Base-by-base conservation (phyloP, 495 filamentous ascomycete genomes). In the Parathielavia hyrcaniae region DNA sequence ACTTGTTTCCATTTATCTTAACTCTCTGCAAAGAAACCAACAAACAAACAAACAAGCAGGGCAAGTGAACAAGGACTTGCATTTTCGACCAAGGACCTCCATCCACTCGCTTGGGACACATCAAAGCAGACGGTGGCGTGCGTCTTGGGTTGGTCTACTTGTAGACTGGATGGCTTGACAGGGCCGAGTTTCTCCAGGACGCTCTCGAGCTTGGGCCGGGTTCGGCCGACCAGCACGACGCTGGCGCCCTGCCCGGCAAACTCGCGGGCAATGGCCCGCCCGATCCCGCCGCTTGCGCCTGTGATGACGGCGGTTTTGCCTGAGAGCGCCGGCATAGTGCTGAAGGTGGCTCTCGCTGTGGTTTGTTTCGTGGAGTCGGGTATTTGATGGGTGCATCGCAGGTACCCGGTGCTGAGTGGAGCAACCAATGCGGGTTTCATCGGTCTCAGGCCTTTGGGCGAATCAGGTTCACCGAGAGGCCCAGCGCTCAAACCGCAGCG, bases 211-310 rank as follows among this genome's bases (percentile, higher is more conserved):
- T 71, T 70, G 16, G 72, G 26, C 16, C 48, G 22, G 35, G 75
- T 60, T 20, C 81, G 73, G 5, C 76, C 81, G 10, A 88, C 69
- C 0, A 90, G 74, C 2, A 84, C 75, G 26, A 78, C 78, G 1
- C 60, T 69, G 32, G 80, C 83, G 20, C 85, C 86, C 55, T 88
- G 78, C 23, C 64, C 63, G 14, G 87, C 82, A 64, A 93, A 87
- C 4, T 81, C 72, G 20, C 72, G 68, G 5, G 89, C 88, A 59
- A 92, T 89, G 22, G 73, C 70, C 12, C 65, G 53, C 6, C 77
- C 76, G 55, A 78, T 77, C 47, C 73, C 74, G 22, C 65, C 58
- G 45, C 67, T 67, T 14, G 57, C 75, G 52, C 76, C 76, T 1
- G 74, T 69, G 40, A 79, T 64, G 59, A 70, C 54, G 52, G 65